Evolutionary conservation across 139 green algal genomes (phyloP), one percentile per base, ranked within the genome.

Genomic region (Coelastrella sp.): DNA sequence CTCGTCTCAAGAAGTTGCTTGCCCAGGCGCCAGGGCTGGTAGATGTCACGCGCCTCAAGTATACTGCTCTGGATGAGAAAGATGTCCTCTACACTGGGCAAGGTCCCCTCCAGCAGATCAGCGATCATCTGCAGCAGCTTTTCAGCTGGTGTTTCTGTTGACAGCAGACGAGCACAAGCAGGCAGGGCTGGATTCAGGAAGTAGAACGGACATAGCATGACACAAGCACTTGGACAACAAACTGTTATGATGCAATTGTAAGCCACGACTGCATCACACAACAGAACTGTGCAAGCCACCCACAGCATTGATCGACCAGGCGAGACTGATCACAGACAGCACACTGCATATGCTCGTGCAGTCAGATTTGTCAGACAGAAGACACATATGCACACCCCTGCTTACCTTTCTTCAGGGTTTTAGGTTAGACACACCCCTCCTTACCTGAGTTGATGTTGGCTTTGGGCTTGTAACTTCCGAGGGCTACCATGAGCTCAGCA

Each of bases 51-150:
- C 0, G 67, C 68, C 87, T 93, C 90, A 60, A 93, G 80, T 57
- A 93, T 90, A 62, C 86, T 84, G 6, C 79, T 88, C 86, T 93
- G 90, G 2, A 93, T 87, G n/a, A 89, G 81, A 84, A 93, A 75
- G 77, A 93, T 93, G 88, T 93, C 88, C 84, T 93, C 76, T 2
- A 89, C 71, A 68, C 68, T 86, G 19, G 86, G 80, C 74, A 89
- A 69, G 13, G 50, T 71, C 30, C 88, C 88, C 17, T 93, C 88
- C 75, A 93, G 66, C 86, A 93, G 86, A n/a, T 91, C 90, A 0
- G 86, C 89, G 76, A 93, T 85, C 88, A 93, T 93, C 79, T 85
- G 59, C 75, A 93, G 88, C 64, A 93, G 88, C 86, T 91, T 91
- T 86, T 93, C 90, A 51, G 90, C 90, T 38, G 90, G 90, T 3